Evolutionary conservation across 1,139 yeast genomes (phyloP).

Genomic region (Yamadazyma spencermartinsiae): DNA sequence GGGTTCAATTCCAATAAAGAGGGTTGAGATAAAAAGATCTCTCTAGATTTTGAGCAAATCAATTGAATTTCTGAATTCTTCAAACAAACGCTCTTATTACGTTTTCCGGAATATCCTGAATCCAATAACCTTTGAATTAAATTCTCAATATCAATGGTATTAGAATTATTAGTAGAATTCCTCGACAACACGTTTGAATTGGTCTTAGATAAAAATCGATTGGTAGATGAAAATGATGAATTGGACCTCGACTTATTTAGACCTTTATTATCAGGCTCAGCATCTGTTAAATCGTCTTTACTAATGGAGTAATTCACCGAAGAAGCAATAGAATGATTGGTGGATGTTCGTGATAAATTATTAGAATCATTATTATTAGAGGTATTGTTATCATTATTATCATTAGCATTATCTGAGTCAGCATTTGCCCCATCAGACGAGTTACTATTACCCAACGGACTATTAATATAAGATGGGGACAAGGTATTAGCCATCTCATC

Average conservation of each 20-base stretch:
- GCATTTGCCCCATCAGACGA: constrained; percentile 10
- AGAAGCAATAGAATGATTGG: constrained; percentile 33
- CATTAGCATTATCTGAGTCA: constrained; percentile 1
- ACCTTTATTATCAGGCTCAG: constrained; percentile 8
- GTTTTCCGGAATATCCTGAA: constrained; percentile 93
- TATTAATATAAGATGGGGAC: constrained; percentile 8
- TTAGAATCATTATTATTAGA: constrained; percentile 2
- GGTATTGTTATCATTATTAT: constrained; percentile 21
- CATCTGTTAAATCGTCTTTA: constrained; percentile 5
- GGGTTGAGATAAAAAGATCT: constrained; percentile 86
- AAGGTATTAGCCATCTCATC: constrained; percentile 9
- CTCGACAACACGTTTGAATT: constrained; percentile 15
- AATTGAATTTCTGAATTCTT: constrained; percentile 85
- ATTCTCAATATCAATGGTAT: constrained; percentile 76
- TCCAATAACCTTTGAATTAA: constrained; percentile 85
- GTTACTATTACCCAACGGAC: constrained; percentile 4
- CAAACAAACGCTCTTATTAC: constrained; percentile 84
- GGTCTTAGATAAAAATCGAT: constrained; percentile 13
- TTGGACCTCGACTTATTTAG: constrained; percentile 16
- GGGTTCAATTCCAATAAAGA: constrained; percentile 85
- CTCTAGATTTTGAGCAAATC: constrained; percentile 85
- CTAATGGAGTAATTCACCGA: constrained; percentile 18
- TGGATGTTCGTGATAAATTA: constrained; percentile 31
- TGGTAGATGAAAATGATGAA: constrained; percentile 16
- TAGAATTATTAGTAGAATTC: constrained; percentile 17